Percentiles rank a stretch among this genome's conserved stretches.
phyloP scores from a whole-genome alignment of 2,329 filamentous ascomycete species.

The Colletotrichum tabaci region DNA sequence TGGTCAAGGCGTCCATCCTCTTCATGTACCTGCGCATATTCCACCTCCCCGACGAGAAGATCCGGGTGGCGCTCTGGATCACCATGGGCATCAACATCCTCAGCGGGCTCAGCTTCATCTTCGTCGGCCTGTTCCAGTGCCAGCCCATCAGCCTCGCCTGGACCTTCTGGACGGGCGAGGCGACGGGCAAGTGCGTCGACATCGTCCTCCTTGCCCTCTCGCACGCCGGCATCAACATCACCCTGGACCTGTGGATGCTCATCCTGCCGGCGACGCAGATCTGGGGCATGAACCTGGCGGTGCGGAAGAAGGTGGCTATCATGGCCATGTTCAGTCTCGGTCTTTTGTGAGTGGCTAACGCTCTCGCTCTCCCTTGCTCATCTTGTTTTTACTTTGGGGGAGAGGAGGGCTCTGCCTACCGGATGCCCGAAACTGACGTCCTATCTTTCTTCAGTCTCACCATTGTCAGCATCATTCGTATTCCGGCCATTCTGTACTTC shows the following conservation, averaged over 20 bases:
- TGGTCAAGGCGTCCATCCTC: slow-evolving; percentile 36
- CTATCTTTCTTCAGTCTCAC: neutral
- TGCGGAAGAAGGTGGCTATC: slow-evolving; percentile 22
- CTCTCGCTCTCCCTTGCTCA: fast-evolving
- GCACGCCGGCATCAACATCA: slow-evolving; percentile 30
- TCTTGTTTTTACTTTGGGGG: too few species aligned
- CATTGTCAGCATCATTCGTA: slow-evolving; percentile 9
- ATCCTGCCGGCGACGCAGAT: slow-evolving; percentile 22
- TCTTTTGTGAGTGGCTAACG: slow-evolving; percentile 22
- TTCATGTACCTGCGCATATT: slow-evolving; percentile 39
- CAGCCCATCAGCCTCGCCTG: slow-evolving; percentile 21
- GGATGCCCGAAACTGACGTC: neutral
- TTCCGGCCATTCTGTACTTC: slow-evolving; percentile 22
- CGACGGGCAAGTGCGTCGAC: slow-evolving; percentile 19
- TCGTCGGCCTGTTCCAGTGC: slow-evolving; percentile 24
- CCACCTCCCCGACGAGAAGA: slow-evolving; percentile 34
- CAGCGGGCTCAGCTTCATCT: slow-evolving; percentile 22
- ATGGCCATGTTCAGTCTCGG: slow-evolving; percentile 35
- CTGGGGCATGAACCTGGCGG: slow-evolving; percentile 28
- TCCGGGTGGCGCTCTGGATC: slow-evolving; percentile 20
- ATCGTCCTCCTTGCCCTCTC: slow-evolving; percentile 4
- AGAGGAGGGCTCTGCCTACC: too few species aligned
- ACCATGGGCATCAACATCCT: slow-evolving; percentile 11
- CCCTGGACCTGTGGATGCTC: slow-evolving; percentile 34
- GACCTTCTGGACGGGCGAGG: slow-evolving; percentile 32